A percentile compares a stretch with the other conserved stretches of the same genome.
Conservation (phyloP, 208 protist genomes). For the Naegleria fowleri region DNA sequence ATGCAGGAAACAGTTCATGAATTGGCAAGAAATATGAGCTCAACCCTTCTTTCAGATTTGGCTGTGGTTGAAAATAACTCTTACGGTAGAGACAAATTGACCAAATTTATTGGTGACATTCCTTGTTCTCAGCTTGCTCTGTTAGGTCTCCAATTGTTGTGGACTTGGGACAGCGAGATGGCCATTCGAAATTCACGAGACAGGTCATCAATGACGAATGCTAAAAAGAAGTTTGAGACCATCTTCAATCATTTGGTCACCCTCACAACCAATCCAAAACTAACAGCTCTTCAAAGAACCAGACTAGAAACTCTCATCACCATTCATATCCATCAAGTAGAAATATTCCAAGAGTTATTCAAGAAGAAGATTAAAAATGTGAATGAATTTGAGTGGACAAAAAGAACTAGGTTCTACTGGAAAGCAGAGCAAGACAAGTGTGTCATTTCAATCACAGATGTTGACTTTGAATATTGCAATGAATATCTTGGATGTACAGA, state of each 20-base stretch:
- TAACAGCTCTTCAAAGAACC: constrained; percentile 40
- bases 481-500: constrained; percentile 73
- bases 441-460: constrained; percentile 51
- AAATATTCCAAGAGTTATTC: constrained; percentile 45
- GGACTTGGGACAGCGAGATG: constrained; percentile 60
- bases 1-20: constrained; percentile 54
- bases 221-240: constrained; percentile 39
- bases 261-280: constrained; percentile 33
- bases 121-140: constrained; percentile 57
- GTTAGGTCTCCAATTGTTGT: constrained; percentile 65
- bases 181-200: constrained; percentile 47
- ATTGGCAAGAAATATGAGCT: constrained; percentile 4
- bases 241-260: constrained; percentile 38
- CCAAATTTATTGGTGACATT: constrained; percentile 54
- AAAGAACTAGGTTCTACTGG: constrained; percentile 74
- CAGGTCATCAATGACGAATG: constrained; percentile 17
- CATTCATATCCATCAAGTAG: constrained; percentile 71
- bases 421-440: constrained; percentile 51
- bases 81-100: constrained; percentile 31
- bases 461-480: constrained; percentile 67
- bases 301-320: constrained; percentile 72
- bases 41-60: background rate
- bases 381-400: constrained; percentile 70
- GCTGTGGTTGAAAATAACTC: background rate
- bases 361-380: constrained; percentile 42